Conservation (phyloP, 2,329 filamentous ascomycete species). For the Ophiostoma himal-ulmi region DNA sequence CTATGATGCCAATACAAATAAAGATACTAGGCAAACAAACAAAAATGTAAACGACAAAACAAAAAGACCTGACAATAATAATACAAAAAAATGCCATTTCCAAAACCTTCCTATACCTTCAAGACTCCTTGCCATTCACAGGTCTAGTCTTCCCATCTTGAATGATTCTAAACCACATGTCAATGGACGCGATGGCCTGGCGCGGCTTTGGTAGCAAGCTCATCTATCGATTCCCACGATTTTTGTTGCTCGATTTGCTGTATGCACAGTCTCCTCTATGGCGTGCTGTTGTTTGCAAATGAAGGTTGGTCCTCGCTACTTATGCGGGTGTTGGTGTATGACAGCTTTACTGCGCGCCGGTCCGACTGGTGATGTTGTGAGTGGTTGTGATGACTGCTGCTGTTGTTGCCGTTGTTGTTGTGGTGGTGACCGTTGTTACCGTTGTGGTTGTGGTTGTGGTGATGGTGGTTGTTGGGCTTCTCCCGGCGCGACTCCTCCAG, state of each 20-base stretch:
- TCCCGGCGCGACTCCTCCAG: slow-evolving; percentile 90
- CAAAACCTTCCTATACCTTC: neutral
- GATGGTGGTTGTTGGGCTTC: slow-evolving; percentile 53
- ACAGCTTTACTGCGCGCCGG: slow-evolving; percentile 22
- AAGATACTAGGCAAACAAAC: slow-evolving; percentile 16
- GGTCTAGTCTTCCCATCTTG: neutral
- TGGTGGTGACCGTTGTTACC: slow-evolving; percentile 21
- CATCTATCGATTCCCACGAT: neutral
- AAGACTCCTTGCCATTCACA: neutral
- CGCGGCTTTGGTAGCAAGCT: neutral
- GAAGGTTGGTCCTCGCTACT: slow-evolving; percentile 21
- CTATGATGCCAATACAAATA: slow-evolving; percentile 11
- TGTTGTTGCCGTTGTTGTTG: neutral
- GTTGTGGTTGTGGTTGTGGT: slow-evolving; percentile 33
- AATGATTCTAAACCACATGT: neutral
- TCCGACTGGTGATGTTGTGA: slow-evolving; percentile 20
- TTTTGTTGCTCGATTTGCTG: neutral
- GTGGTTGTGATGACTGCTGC: slow-evolving; percentile 9
- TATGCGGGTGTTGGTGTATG: neutral
- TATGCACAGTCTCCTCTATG: slow-evolving; percentile 18
- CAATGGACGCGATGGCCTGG: neutral
- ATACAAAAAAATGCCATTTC: slow-evolving; percentile 20
- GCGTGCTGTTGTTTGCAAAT: slow-evolving; percentile 21
- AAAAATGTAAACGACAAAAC: neutral
- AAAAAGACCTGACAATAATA: slow-evolving; percentile 15